Evolutionary conservation across 2,329 filamentous ascomycete genomes (phyloP).

Genomic region (Aureobasidium sp.): DNA sequence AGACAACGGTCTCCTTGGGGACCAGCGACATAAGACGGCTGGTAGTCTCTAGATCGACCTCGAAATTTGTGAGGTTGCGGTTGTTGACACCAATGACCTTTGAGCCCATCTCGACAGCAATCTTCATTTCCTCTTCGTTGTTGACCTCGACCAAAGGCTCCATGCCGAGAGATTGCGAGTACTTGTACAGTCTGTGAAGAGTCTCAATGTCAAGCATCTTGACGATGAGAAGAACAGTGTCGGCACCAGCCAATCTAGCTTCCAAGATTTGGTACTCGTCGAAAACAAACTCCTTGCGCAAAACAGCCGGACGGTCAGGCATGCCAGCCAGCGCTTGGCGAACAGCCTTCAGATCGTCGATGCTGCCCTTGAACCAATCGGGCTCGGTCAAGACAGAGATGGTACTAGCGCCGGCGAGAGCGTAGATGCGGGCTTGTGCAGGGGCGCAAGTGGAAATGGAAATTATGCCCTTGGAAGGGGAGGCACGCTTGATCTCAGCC

Average conservation of each 20-base stretch:
- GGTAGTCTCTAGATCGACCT: conserved; percentile 90
- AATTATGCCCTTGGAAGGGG: conserved; percentile 92
- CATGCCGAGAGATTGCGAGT: conserved; percentile 87
- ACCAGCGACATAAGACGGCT: conserved; percentile 82
- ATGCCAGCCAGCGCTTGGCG: conserved; percentile 83
- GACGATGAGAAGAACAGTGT: conserved; percentile 91
- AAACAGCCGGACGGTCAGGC: conserved; percentile 81
- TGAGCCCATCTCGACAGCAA: conserved; percentile 75
- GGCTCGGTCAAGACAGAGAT: conserved; percentile 98
- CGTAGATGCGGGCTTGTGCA: conserved; percentile 83
- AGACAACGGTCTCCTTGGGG: conserved; percentile 76
- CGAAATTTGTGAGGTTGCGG: conserved; percentile 89
- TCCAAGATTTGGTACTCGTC: conserved; percentile 98
- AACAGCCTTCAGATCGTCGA: conserved; percentile 83
- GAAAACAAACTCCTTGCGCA: conserved; percentile 96
- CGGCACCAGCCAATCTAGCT: conserved; percentile 82
- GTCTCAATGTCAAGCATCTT: conserved; percentile 84
- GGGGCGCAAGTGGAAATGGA: conserved; percentile 81
- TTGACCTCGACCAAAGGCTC: conserved; percentile 97
- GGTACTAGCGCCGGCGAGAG: conserved; percentile 85
- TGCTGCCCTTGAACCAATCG: conserved; percentile 97
- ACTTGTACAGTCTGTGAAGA: conserved; percentile 72
- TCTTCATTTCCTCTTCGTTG: conserved; percentile 84
- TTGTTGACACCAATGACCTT: conserved; percentile 97
- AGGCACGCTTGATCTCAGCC: conserved; percentile 95